phyloP scores from a whole-genome alignment of 768 basidiomycete species.

The Lactarius tabidus region DNA sequence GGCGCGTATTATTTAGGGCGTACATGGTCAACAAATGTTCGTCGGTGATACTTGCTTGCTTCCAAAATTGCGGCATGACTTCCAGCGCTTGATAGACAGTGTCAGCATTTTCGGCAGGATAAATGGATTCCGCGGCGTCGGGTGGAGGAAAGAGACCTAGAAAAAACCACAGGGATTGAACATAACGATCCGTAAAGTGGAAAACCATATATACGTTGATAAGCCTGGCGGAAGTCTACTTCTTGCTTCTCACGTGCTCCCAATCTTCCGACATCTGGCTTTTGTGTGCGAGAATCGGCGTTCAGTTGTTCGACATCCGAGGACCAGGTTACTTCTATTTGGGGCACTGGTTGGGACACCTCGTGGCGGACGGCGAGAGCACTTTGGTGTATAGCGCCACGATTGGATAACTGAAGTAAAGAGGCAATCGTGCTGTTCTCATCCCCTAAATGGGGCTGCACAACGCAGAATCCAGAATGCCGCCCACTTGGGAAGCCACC shows the following conservation, averaged over 20 bases:
- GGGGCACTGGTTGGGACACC: not conserved
- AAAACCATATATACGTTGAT: slow-evolving; percentile 47
- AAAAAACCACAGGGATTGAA: not conserved
- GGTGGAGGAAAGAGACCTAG: slow-evolving; percentile 27
- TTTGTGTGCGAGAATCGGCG: not conserved
- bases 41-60: slow-evolving; percentile 42
- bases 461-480: slow-evolving; percentile 34
- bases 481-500: slow-evolving; percentile 26
- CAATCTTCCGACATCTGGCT: slow-evolving; percentile 37
- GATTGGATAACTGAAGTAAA: slow-evolving; percentile 8
- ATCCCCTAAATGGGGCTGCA: slow-evolving; percentile 31
- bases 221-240: slow-evolving; percentile 49
- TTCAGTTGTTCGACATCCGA: slow-evolving; percentile 9
- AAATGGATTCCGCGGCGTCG: slow-evolving; percentile 14
- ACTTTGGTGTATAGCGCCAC: slow-evolving; percentile 20
- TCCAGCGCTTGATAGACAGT: slow-evolving; percentile 40
- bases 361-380: not conserved
- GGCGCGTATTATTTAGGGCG: slow-evolving; percentile 17
- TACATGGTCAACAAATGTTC: slow-evolving; percentile 64
- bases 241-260: slow-evolving; percentile 43
- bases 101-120: slow-evolving; percentile 33
- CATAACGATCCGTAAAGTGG: not conserved
- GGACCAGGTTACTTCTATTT: slow-evolving; percentile 11
- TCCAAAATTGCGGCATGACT: slow-evolving; percentile 53
- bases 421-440: slow-evolving; percentile 7